phyloP scores from a whole-genome alignment of 2,329 filamentous ascomycete genomes.

The Diplodia seriata region DNA sequence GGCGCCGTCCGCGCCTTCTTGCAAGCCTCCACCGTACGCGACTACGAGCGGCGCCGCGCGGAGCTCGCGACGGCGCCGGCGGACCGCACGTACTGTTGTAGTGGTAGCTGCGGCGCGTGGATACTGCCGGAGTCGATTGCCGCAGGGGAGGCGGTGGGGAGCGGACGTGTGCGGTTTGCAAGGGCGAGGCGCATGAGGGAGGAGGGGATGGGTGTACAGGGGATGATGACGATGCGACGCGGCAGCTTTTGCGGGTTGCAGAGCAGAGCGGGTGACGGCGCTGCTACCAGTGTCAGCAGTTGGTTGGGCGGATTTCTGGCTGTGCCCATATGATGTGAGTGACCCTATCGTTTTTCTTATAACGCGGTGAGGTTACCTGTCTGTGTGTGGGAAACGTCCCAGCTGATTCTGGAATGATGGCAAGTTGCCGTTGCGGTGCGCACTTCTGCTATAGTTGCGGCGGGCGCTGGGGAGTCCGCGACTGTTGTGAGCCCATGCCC shows the following conservation, averaged over 20 bases:
- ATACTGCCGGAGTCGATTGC: too few relatives aligned
- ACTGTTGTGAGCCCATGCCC: conserved; percentile 1
- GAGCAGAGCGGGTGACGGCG: conserved; percentile 68
- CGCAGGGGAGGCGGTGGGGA: too few relatives aligned
- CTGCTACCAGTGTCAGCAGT: conserved; percentile 66
- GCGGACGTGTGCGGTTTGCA: neutral
- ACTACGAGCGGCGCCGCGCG: neutral
- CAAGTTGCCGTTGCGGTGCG: conserved; percentile 59
- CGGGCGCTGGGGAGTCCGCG: conserved; percentile 41
- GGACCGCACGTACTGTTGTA: too few relatives aligned
- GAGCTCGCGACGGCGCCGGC: too few relatives aligned
- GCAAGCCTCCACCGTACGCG: too few relatives aligned
- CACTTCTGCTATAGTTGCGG: conserved; percentile 74
- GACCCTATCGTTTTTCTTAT: too few relatives aligned
- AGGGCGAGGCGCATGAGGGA: conserved; percentile 35
- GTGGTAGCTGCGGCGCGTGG: too few relatives aligned
- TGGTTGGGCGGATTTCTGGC: conserved; percentile 68
- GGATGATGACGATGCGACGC: too few relatives aligned
- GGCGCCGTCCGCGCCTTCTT: neutral
- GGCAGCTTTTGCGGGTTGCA: conserved; percentile 65
- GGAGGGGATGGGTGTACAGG: conserved; percentile 34
- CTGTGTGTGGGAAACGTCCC: too few relatives aligned
- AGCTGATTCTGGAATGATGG: too few relatives aligned
- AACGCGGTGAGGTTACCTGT: too few relatives aligned
- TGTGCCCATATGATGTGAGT: conserved; percentile 71